Percentiles rank a stretch among this genome's conserved stretches.
These are phyloP conservation scores for Aspergillus tubingensis DNA, from an alignment of 2,329 filamentous ascomycete genomes.

Conservation along the genomic window DNA sequence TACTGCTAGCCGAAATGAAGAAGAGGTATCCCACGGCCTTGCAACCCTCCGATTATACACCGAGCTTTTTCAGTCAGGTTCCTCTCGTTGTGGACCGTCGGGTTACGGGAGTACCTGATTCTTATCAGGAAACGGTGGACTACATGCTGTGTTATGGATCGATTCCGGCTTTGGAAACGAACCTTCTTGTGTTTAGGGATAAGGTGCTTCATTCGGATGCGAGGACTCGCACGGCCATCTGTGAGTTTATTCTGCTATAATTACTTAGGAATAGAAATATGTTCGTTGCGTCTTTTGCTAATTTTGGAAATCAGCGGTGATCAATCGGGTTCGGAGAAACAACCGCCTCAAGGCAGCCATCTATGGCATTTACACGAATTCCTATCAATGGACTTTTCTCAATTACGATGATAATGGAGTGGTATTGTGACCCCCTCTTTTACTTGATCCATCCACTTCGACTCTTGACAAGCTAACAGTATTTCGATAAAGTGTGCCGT, in stretches of 20 bases:
- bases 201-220: no score
- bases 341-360: background rate
- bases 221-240: background rate
- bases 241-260: no score
- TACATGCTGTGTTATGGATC: background rate
- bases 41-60: background rate
- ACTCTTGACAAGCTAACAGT: no score
- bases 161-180: background rate
- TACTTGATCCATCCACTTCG: no score
- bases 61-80: background rate
- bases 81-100: background rate
- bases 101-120: no score
- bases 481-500: no score
- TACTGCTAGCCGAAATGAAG: background rate
- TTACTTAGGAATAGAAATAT: no score
- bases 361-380: background rate
- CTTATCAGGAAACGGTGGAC: background rate
- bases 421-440: background rate
- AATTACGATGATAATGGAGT: background rate
- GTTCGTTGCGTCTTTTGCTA: background rate
- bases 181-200: background rate
- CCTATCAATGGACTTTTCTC: background rate
- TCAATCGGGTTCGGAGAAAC: background rate
- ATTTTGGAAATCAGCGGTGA: background rate
- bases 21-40: background rate